phyloP scores from a whole-genome alignment of 768 basidiomycete genomes.

The Mrakia frigida region DNA sequence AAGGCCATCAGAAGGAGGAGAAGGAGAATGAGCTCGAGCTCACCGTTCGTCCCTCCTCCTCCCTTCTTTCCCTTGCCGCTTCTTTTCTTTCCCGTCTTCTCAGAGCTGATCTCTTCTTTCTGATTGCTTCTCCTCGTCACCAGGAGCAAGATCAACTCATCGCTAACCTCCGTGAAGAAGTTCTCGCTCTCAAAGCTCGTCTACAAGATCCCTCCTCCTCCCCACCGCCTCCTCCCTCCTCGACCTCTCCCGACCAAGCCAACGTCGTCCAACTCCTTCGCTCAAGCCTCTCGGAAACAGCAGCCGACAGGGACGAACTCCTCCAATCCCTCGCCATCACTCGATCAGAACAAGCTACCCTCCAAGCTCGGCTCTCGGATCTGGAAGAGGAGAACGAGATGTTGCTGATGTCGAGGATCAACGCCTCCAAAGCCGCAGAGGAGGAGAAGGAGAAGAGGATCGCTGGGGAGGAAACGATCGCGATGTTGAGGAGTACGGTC shows the following conservation, averaged over 20 bases:
- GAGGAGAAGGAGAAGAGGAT: slow-evolving; percentile 10
- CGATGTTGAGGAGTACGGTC: slow-evolving; percentile 15
- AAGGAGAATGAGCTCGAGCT: slow-evolving; percentile 12
- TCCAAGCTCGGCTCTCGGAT: slow-evolving; percentile 12
- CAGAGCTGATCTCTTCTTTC: not conserved
- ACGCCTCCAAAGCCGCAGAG: not conserved
- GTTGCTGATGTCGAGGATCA: not conserved
- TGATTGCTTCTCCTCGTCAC: not conserved
- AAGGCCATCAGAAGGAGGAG: slow-evolving; percentile 1
- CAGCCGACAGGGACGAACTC: slow-evolving; percentile 12
- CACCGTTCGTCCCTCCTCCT: slow-evolving; percentile 3
- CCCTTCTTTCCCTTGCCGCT: not conserved
- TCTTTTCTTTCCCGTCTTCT: not conserved
- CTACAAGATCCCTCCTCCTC: not conserved
- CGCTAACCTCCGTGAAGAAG: slow-evolving; percentile 1
- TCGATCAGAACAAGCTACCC: slow-evolving; percentile 16
- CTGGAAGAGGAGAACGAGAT: slow-evolving; percentile 28
- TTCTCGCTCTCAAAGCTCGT: slow-evolving; percentile 6
- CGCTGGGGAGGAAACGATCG: slow-evolving; percentile 10
- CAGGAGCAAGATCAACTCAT: slow-evolving; percentile 21
- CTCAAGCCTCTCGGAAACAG: not conserved
- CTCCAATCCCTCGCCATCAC: slow-evolving; percentile 20
- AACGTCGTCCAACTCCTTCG: not conserved
- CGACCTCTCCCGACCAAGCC: not conserved
- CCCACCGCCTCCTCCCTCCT: not conserved